These are phyloP conservation scores for Fusarium lateritium DNA, from an alignment of 2,329 filamentous ascomycete genomes.

Conservation along the genomic window DNA sequence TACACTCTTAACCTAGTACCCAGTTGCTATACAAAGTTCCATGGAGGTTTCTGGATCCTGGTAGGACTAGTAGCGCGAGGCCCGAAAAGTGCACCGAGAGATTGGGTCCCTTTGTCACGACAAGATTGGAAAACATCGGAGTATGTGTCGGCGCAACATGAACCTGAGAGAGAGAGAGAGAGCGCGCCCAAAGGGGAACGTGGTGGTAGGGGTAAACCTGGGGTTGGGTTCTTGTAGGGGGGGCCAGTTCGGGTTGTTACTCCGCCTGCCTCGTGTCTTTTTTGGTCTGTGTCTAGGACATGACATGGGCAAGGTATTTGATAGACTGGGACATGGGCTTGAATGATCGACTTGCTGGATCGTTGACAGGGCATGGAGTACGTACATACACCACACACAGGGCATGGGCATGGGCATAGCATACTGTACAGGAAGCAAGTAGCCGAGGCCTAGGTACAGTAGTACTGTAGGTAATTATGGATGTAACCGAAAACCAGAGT, in stretches of 20 bases:
- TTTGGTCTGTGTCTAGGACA: constrained; percentile 32
- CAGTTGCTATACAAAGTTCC: constrained; percentile 1
- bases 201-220: constrained; percentile 42
- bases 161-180: constrained; percentile 15
- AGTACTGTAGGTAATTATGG: not conserved
- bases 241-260: constrained; percentile 42
- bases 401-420: not conserved
- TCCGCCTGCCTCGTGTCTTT: constrained; percentile 42
- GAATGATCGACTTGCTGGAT: constrained; percentile 38
- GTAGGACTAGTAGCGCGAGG: not conserved
- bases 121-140: constrained; percentile 5
- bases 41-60: not conserved
- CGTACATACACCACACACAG: not conserved
- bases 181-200: constrained; percentile 16
- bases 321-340: constrained; percentile 27
- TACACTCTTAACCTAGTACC: not conserved
- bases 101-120: constrained; percentile 30
- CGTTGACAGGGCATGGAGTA: constrained; percentile 16
- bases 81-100: constrained; percentile 14
- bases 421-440: not conserved
- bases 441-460: not conserved
- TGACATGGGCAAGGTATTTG: constrained; percentile 23
- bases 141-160: constrained; percentile 21
- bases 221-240: constrained; percentile 37
- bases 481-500: constrained; percentile 3